Evolutionary conservation across 352 stramenopile species (phyloP).

Genomic region (Globisporangium uncinulatum): DNA sequence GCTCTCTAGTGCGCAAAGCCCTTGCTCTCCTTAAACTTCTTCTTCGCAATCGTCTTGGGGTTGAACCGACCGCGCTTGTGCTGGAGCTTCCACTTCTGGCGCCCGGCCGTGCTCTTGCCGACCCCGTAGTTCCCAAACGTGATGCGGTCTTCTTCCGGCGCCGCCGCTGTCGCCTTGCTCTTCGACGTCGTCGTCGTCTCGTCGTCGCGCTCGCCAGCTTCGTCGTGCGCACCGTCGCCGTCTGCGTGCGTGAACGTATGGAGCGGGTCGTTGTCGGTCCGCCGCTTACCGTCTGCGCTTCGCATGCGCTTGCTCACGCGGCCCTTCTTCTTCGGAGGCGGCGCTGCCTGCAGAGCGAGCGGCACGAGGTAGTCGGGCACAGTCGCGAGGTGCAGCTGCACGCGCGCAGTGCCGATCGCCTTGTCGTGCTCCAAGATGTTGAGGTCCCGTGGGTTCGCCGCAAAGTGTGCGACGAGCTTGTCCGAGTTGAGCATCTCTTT

Average conservation of each 20-base stretch:
- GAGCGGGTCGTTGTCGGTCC: constrained; percentile 96
- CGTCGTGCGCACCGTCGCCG: background rate
- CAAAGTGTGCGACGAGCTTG: constrained; percentile 95
- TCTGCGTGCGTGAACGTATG: constrained; percentile 90
- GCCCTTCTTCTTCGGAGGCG: constrained; percentile 72
- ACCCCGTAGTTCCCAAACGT: constrained; percentile 87
- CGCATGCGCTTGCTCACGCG: constrained; percentile 76
- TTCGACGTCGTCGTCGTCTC: constrained; percentile 19
- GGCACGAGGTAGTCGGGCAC: constrained; percentile 98
- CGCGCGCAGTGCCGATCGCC: constrained; percentile 88
- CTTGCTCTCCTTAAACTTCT: constrained; percentile 69
- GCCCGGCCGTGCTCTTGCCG: constrained; percentile 90
- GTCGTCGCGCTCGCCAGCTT: constrained; percentile 7
- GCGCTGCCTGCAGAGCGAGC: constrained; percentile 88
- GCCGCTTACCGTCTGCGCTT: constrained; percentile 64
- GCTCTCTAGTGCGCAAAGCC: constrained; percentile 58
- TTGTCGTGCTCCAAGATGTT: constrained; percentile 97
- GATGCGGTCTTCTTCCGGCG: constrained; percentile 80
- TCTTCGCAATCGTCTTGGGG: constrained; percentile 87
- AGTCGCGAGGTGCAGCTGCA: constrained; percentile 93
- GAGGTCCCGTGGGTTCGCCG: constrained; percentile 94
- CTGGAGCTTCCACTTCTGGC: constrained; percentile 92
- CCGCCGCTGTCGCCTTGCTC: constrained; percentile 42
- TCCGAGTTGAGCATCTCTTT: constrained; percentile 98
- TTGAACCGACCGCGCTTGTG: constrained; percentile 92